These are phyloP conservation scores for Volvariella volvacea DNA, from an alignment of 1,284 basidiomycete genomes.

Conservation along the genomic window DNA sequence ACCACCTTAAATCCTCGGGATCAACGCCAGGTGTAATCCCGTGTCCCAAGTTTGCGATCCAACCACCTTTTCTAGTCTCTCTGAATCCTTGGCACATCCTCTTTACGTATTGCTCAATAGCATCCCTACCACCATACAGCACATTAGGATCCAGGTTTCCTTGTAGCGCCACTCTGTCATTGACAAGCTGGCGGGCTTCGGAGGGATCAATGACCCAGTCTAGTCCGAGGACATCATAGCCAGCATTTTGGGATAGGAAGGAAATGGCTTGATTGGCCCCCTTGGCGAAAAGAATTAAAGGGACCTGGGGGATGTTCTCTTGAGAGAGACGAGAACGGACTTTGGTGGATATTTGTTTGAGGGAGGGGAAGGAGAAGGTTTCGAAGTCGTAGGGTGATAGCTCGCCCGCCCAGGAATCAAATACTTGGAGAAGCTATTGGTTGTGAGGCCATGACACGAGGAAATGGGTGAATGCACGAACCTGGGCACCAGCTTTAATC, in stretches of 20 bases:
- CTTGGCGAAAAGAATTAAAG: slow-evolving; percentile 90
- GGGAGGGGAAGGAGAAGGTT: slow-evolving; percentile 67
- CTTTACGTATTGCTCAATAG: slow-evolving; percentile 85
- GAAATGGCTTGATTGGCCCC: slow-evolving; percentile 74
- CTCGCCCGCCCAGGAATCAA: slow-evolving; percentile 93
- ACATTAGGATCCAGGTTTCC: slow-evolving; percentile 93
- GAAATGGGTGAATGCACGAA: slow-evolving; percentile 25
- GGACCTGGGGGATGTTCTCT: slow-evolving; percentile 51
- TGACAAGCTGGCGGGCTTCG: slow-evolving; percentile 58
- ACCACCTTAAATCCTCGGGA: slow-evolving; percentile 85
- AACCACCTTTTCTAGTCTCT: slow-evolving; percentile 50
- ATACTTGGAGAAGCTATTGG: slow-evolving; percentile 82
- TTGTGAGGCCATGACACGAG: slow-evolving; percentile 1
- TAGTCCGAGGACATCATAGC: slow-evolving; percentile 83
- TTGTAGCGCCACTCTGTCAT: slow-evolving; percentile 73
- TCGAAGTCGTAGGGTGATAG: slow-evolving; percentile 82
- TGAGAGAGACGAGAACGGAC: slow-evolving; percentile 56
- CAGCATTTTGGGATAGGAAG: slow-evolving; percentile 48
- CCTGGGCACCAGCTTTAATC: slow-evolving; percentile 90
- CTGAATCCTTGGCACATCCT: slow-evolving; percentile 74
- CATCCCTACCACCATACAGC: slow-evolving; percentile 81
- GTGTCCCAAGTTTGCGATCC: slow-evolving; percentile 97
- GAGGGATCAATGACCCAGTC: slow-evolving; percentile 84
- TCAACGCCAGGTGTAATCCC: slow-evolving; percentile 97
- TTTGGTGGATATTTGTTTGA: slow-evolving; percentile 54